These are phyloP conservation scores for Ensete glaucum DNA, from an alignment of 176 grass and related monocot genomes.

Conservation along the genomic window DNA sequence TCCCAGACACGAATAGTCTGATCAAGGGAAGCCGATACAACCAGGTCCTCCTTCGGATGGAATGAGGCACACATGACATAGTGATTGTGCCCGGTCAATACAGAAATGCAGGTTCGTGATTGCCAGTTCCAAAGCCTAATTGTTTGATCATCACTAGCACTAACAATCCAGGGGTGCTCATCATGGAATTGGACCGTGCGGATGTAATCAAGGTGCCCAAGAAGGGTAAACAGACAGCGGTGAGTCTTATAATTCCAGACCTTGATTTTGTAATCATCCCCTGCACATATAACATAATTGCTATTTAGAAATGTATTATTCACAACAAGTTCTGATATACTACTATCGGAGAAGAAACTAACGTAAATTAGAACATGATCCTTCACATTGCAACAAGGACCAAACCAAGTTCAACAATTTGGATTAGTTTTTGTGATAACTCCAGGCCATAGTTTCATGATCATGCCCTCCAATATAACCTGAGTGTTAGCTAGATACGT, in stretches of 20 bases:
- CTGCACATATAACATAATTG: slow-evolving; percentile 26
- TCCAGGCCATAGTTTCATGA: too few relatives aligned
- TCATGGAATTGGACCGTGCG: slow-evolving; percentile 82
- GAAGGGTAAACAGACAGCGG: slow-evolving; percentile 80
- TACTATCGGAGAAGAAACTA: not conserved
- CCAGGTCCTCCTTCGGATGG: slow-evolving; percentile 83
- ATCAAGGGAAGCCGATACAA: slow-evolving; percentile 75
- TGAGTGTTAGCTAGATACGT: too few relatives aligned
- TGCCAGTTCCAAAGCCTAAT: slow-evolving; percentile 97
- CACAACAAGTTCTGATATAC: not conserved
- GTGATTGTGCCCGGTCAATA: slow-evolving; percentile 86
- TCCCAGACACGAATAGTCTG: slow-evolving; percentile 91
- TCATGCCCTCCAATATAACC: too few relatives aligned
- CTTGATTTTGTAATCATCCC: slow-evolving; percentile 93
- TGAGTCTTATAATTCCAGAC: slow-evolving; percentile 94
- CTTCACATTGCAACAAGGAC: too few relatives aligned
- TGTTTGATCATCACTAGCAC: slow-evolving; percentile 80
- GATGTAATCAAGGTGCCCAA: slow-evolving; percentile 87
- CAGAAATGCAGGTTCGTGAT: slow-evolving; percentile 66
- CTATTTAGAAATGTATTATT: not conserved
- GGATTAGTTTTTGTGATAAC: too few relatives aligned
- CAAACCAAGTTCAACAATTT: too few relatives aligned
- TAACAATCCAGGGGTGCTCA: slow-evolving; percentile 74
- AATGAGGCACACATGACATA: slow-evolving; percentile 95
- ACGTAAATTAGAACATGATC: too few relatives aligned